phyloP scores from a whole-genome alignment of 2,329 filamentous ascomycete species.

The Lachnellula subtilissima region DNA sequence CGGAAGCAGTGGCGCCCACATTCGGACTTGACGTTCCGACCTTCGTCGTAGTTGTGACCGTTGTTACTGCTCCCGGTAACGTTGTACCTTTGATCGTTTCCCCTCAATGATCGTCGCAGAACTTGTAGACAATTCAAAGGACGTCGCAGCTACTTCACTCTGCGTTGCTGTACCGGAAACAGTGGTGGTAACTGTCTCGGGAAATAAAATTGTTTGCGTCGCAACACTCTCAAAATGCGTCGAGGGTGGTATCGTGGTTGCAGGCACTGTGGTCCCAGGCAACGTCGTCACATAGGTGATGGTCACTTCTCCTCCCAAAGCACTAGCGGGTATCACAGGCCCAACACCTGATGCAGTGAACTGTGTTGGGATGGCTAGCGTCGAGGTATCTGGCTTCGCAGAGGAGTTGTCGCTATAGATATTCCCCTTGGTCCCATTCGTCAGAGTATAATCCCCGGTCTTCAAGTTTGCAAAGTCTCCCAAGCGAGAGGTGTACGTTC shows the following conservation, averaged over 20 bases:
- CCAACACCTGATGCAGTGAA: constrained; percentile 43
- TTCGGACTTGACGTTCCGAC: neutral
- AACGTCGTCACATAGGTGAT: constrained; percentile 28
- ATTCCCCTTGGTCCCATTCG: constrained; percentile 37
- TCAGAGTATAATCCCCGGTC: constrained; percentile 39
- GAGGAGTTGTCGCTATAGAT: constrained; percentile 37
- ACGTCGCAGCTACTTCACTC: neutral
- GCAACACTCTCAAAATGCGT: constrained; percentile 3
- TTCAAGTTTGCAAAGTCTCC: constrained; percentile 39
- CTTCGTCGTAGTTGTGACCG: constrained; percentile 7
- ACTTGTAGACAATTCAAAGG: neutral
- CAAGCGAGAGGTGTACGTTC: constrained; percentile 36
- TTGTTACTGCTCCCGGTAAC: constrained; percentile 1
- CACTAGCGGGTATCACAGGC: constrained; percentile 40
- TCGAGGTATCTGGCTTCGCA: constrained; percentile 40
- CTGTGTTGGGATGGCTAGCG: constrained; percentile 39
- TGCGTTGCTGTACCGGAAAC: neutral
- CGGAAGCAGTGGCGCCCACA: neutral
- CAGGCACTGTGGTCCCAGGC: constrained; percentile 12
- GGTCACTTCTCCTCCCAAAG: constrained; percentile 36
- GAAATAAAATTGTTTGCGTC: neutral
- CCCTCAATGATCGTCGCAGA: constrained; percentile 4
- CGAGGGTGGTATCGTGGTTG: constrained; percentile 18
- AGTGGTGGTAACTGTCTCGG: neutral
- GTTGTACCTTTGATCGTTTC: constrained; percentile 7